These are phyloP conservation scores for Cordyceps tenuipes DNA, from an alignment of 2,329 filamentous ascomycete species.

Conservation along the genomic window DNA sequence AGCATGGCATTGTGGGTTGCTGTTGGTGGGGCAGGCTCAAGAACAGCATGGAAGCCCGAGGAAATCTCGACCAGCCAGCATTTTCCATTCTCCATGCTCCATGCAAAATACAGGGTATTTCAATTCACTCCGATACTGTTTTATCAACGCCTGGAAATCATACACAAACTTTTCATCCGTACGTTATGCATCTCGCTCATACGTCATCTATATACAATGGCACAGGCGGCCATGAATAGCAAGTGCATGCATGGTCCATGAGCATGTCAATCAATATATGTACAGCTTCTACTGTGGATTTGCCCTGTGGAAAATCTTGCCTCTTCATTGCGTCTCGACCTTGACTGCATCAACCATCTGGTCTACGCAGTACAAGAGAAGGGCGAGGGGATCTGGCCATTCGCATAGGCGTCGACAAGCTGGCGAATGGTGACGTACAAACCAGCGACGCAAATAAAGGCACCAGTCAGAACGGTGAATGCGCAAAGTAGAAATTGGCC, in stretches of 20 bases:
- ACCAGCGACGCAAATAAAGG: slow-evolving; percentile 40
- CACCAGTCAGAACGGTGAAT: slow-evolving; percentile 35
- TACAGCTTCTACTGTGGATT: not conserved
- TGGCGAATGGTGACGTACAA: slow-evolving; percentile 39
- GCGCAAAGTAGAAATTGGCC: slow-evolving; percentile 30
- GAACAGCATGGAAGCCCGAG: slow-evolving; percentile 3
- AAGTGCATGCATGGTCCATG: not conserved
- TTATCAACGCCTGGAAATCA: not conserved
- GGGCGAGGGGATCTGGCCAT: slow-evolving; percentile 11
- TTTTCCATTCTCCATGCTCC: too few species aligned
- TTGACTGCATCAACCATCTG: not conserved
- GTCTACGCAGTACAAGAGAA: slow-evolving; percentile 12
- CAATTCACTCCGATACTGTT: not conserved
- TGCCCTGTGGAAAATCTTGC: not conserved
- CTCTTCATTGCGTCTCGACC: not conserved
- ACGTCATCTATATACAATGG: not conserved
- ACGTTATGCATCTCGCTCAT: not conserved
- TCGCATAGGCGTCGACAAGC: slow-evolving; percentile 17
- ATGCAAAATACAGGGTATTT: not conserved
- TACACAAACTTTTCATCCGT: not conserved
- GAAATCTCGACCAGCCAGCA: slow-evolving; percentile 4
- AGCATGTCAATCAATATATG: not conserved
- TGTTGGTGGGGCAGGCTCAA: slow-evolving; percentile 1
- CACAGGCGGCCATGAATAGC: not conserved
- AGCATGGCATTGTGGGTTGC: not conserved